A percentile compares a stretch with the other conserved stretches of the same genome.
phyloP scores from a whole-genome alignment of 1,284 basidiomycete species.

The Moesziomyces parantarcticus region DNA sequence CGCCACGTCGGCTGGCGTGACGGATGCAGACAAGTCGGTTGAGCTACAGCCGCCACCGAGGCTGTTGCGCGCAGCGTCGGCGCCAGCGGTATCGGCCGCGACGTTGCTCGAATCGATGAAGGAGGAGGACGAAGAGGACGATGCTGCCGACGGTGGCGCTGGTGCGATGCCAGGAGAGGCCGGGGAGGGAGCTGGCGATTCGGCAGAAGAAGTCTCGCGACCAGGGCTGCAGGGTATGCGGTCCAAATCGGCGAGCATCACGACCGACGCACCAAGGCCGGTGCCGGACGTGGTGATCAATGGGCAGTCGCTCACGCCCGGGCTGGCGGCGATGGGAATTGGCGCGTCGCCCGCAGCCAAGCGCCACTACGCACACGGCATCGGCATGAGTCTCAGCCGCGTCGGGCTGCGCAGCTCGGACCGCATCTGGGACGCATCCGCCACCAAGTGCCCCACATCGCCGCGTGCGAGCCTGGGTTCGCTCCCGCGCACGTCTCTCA shows the following conservation, averaged over 20 bases:
- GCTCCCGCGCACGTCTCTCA: constrained; percentile 3
- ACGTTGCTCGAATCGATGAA: constrained; percentile 29
- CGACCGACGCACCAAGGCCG: constrained; percentile 11
- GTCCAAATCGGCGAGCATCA: constrained; percentile 25
- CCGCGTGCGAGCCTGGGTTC: constrained; percentile 19
- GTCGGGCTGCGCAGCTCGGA: constrained; percentile 47
- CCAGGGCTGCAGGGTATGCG: constrained; percentile 6
- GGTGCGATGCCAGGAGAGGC: neutral
- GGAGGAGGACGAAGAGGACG: constrained; percentile 34
- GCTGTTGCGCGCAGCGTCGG: constrained; percentile 9
- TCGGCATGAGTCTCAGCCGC: constrained; percentile 42
- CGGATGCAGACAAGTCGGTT: neutral
- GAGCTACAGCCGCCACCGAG: constrained; percentile 11
- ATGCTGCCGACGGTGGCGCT: neutral
- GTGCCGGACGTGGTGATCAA: constrained; percentile 44
- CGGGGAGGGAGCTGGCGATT: neutral
- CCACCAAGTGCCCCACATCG: constrained; percentile 1
- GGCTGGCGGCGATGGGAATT: constrained; percentile 23
- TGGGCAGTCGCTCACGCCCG: constrained; percentile 21
- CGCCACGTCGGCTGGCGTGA: neutral
- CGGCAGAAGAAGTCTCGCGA: neutral
- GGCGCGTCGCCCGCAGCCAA: constrained; percentile 1
- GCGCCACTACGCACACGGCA: constrained; percentile 24
- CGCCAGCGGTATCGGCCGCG: constrained; percentile 15
- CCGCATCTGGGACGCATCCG: constrained; percentile 34